phyloP scores from a whole-genome alignment of 192 early-diverging fungal genomes.

The Jimgerdemannia flammicorona region DNA sequence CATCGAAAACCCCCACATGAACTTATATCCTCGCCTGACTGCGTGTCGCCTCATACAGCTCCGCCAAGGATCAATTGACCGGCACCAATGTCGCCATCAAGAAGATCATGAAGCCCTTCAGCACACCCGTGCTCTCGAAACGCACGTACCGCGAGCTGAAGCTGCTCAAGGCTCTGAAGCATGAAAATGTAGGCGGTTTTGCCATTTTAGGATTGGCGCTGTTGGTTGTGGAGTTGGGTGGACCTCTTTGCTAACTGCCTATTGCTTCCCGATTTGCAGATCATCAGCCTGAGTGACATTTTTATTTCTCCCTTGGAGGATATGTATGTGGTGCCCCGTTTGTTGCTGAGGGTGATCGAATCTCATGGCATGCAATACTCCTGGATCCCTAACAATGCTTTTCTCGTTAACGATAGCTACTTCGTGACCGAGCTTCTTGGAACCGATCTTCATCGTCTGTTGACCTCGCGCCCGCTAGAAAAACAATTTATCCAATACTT shows the following conservation, averaged over 20 bases:
- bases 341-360: background rate
- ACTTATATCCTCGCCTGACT: background rate
- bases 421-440: constrained; percentile 96
- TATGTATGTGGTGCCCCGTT: constrained; percentile 51
- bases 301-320: constrained; percentile 92
- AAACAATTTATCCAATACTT: constrained; percentile 98
- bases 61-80: constrained; percentile 85
- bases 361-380: background rate
- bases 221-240: too few species aligned
- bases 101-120: constrained; percentile 95
- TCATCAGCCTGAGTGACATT: constrained; percentile 90
- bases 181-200: constrained; percentile 76
- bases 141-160: constrained; percentile 94
- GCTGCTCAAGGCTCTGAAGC: constrained; percentile 87
- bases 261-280: constrained; percentile 36
- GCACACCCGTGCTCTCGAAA: constrained; percentile 88
- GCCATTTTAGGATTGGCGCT: background rate
- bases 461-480: constrained; percentile 85
- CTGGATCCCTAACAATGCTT: background rate
- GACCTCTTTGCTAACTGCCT: background rate
- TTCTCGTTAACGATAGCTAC: constrained; percentile 50
- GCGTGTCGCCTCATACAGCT: constrained; percentile 42
- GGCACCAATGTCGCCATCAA: constrained; percentile 88
- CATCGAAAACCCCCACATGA: background rate
- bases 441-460: constrained; percentile 91